Evolutionary conservation across 2,329 filamentous ascomycete genomes (phyloP).

Genomic region (Sarocladiaceae sp.): DNA sequence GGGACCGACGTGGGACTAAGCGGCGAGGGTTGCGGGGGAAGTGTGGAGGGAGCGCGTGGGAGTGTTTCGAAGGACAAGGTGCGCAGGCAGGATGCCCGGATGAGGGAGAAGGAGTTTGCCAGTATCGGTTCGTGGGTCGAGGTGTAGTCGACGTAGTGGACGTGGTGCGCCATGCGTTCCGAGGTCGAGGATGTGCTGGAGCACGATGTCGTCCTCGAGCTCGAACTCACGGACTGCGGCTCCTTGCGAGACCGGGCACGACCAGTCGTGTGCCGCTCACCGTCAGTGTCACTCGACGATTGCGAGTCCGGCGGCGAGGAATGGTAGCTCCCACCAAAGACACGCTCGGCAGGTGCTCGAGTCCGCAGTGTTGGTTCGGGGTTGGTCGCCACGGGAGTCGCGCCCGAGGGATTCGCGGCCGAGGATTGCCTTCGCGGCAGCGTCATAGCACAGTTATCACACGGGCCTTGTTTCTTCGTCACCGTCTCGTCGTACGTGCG

Average conservation of each 20-base stretch:
- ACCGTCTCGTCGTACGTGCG: slow-evolving; percentile 64
- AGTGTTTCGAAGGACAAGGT: slow-evolving; percentile 64
- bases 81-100: slow-evolving; percentile 62
- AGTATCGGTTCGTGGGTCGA: slow-evolving; percentile 62
- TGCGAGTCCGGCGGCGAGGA: slow-evolving; percentile 50
- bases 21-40: slow-evolving; percentile 27
- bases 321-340: slow-evolving; percentile 44
- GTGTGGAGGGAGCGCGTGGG: slow-evolving; percentile 47
- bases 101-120: slow-evolving; percentile 60
- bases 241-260: slow-evolving; percentile 36
- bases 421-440: slow-evolving; percentile 41
- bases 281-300: slow-evolving; percentile 47
- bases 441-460: slow-evolving; percentile 65
- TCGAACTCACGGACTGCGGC: slow-evolving; percentile 38
- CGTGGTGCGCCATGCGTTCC: slow-evolving; percentile 45
- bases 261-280: slow-evolving; percentile 40
- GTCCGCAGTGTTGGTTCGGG: slow-evolving; percentile 57
- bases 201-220: slow-evolving; percentile 42
- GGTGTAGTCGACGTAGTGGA: slow-evolving; percentile 64
- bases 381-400: slow-evolving; percentile 30
- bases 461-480: slow-evolving; percentile 58
- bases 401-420: slow-evolving; percentile 12
- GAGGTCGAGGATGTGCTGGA: slow-evolving; percentile 50
- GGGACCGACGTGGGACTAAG: slow-evolving; percentile 33
- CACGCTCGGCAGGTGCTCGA: slow-evolving; percentile 54